Conservation (phyloP, 1,284 basidiomycete genomes). For the Cystobasidium pallidum region DNA sequence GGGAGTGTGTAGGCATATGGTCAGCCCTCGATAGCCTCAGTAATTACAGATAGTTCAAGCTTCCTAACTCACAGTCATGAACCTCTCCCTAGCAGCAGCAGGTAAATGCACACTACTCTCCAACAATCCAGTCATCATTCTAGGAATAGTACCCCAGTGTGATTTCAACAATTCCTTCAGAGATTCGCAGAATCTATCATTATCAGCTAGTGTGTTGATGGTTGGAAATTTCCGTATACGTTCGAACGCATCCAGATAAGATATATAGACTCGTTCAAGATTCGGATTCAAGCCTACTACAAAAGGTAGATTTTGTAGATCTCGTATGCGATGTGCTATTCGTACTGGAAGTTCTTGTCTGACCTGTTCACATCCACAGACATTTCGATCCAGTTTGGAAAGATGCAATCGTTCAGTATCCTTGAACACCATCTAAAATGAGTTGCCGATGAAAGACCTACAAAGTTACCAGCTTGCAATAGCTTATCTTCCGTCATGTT, state of each 20-base stretch:
- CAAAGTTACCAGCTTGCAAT: conserved; percentile 53
- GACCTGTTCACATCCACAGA: conserved; percentile 55
- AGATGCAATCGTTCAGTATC: neutral
- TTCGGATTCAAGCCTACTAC: conserved; percentile 85
- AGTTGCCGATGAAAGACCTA: too few relatives aligned
- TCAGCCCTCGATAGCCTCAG: too few relatives aligned
- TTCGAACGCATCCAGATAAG: conserved; percentile 59
- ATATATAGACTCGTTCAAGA: conserved; percentile 78
- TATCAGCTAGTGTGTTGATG: conserved; percentile 74
- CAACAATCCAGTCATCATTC: conserved; percentile 48
- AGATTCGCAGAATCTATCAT: conserved; percentile 75
- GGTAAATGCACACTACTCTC: conserved; percentile 43
- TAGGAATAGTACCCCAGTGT: conserved; percentile 65
- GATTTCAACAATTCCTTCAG: conserved; percentile 69
- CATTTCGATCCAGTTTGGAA: neutral
- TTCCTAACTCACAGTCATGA: conserved; percentile 61
- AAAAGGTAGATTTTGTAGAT: conserved; percentile 82
- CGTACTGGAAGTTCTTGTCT: conserved; percentile 83
- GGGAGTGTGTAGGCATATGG: neutral
- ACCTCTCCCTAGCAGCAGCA: conserved; percentile 63
- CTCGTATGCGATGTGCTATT: conserved; percentile 82
- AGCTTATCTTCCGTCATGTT: conserved; percentile 48
- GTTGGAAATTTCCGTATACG: conserved; percentile 72
- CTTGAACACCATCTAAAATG: too few relatives aligned
- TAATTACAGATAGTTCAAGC: too few relatives aligned